Evolutionary conservation across 345 rosid species (phyloP), one percentile per base, ranked within the genome.

Genomic region (Odontarrhena argentea): DNA sequence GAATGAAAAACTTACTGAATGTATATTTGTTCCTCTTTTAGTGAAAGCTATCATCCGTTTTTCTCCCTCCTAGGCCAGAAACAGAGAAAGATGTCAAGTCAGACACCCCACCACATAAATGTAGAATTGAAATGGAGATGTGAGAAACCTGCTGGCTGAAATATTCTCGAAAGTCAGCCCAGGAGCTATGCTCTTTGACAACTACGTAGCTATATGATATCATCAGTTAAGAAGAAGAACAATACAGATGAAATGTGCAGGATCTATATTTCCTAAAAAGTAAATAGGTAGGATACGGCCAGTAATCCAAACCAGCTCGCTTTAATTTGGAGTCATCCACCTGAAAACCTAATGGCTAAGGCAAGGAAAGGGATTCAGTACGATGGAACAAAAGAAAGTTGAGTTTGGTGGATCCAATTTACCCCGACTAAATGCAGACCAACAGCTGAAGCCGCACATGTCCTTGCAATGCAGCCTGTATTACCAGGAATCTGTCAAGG

Each of bases 401-500:
- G 6, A 32, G 6, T 45, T 22, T 55, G 25, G n/a, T 32, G 14
- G 8, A 15, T 12, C 7, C 36, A 54, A 2, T 24, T 10, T 64
- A 87, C 92, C 86, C 85, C 94, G 50, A 90, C 96, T 60, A 93
- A 82, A 83, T 93, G 98, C 45, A 90, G 83, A 28, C 90, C 92
- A 63, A 84, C 88, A 37, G 94, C 85, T 32, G 98, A 81, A 7
- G 96, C 97, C 1, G 97, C 98, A 75, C 97, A 90, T 62, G 97
- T 93, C 82, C 97, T 90, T 14, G 96, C 98, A 70, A 90, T 93
- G 90, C 97, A 87, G 65, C 98, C 98, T 35, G 92, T 86, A 63
- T 90, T 93, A 49, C 98, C 98, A 63, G 97, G 97, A 76, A 90
- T 93, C 97, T 93, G 87, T 70, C 71, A 70, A 77, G 77, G 52